Evolutionary conservation across 2,329 filamentous ascomycete species (phyloP).

Genomic region (Microdochium trichocladiopsis): DNA sequence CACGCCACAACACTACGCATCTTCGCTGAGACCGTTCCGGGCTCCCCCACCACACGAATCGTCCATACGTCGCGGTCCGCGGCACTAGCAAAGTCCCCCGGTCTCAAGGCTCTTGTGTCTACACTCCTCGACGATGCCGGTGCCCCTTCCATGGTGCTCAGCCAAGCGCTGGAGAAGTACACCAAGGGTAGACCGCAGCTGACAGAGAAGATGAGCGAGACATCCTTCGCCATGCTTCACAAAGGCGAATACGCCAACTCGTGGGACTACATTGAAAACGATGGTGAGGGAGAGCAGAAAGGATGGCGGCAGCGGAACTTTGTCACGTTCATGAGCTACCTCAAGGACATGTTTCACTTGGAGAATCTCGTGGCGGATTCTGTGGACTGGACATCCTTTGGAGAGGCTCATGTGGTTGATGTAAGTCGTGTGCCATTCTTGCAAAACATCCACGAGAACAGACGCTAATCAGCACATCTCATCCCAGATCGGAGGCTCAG

Average conservation of each 20-base stretch:
- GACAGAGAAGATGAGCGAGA: slow-evolving; percentile 24
- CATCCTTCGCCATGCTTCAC: slow-evolving; percentile 28
- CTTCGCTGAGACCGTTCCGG: slow-evolving; percentile 21
- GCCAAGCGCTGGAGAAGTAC: slow-evolving; percentile 22
- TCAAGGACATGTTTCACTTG: slow-evolving; percentile 30
- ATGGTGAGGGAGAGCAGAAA: slow-evolving; percentile 27
- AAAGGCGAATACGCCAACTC: slow-evolving; percentile 20
- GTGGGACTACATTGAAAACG: slow-evolving; percentile 32
- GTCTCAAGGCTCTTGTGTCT: slow-evolving; percentile 26
- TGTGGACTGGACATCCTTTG: slow-evolving; percentile 27
- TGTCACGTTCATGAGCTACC: slow-evolving; percentile 29
- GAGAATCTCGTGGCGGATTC: slow-evolving; percentile 23
- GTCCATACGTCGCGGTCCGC: slow-evolving; percentile 30
- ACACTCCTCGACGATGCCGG: slow-evolving; percentile 29
- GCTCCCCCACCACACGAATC: slow-evolving; percentile 16
- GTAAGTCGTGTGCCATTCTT: slow-evolving; percentile 19
- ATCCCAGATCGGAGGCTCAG: slow-evolving; percentile 31
- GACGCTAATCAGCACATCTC: neutral
- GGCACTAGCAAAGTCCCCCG: slow-evolving; percentile 22
- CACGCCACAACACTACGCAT: slow-evolving; percentile 30
- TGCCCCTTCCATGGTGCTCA: slow-evolving; percentile 25
- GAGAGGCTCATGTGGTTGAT: slow-evolving; percentile 29
- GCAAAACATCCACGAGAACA: slow-evolving; percentile 2
- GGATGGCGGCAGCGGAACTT: slow-evolving; percentile 31
- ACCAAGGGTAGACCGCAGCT: slow-evolving; percentile 20